Evolutionary conservation across 805 yeast genomes (phyloP).

Genomic region (Saccharomycopsis fodiens): DNA sequence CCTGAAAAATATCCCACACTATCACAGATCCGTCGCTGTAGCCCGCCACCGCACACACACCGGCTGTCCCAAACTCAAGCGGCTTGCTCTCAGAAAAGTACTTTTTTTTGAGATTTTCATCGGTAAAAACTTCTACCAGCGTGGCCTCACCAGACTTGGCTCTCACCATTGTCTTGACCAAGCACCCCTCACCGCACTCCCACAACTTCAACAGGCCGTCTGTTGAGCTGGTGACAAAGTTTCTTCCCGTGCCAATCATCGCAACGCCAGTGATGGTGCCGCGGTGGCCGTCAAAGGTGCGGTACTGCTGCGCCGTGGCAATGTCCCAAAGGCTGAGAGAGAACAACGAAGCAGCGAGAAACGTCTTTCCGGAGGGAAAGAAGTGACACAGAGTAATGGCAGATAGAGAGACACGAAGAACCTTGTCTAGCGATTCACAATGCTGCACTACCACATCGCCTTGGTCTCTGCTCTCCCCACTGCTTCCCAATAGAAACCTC

Average conservation of each 20-base stretch:
- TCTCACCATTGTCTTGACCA: constrained; percentile 35
- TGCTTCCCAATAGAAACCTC: too few relatives aligned
- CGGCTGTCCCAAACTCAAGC: constrained; percentile 44
- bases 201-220: constrained; percentile 56
- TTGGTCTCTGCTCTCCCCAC: too few relatives aligned
- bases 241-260: constrained; percentile 51
- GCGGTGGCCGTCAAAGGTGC: constrained; percentile 46
- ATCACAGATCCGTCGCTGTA: constrained; percentile 31
- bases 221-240: constrained; percentile 45
- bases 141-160: constrained; percentile 28
- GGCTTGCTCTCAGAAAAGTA: constrained; percentile 21
- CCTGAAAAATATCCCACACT: constrained; percentile 32
- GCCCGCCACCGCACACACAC: constrained; percentile 37
- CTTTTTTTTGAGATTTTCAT: background rate
- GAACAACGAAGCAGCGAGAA: constrained; percentile 52
- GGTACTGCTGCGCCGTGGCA: constrained; percentile 37
- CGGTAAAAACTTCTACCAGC: constrained; percentile 25
- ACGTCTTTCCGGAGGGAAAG: constrained; percentile 61
- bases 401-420: too few relatives aligned
- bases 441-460: constrained; percentile 5
- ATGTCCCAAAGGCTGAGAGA: constrained; percentile 56
- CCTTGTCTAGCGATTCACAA: too few relatives aligned
- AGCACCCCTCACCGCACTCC: constrained; percentile 58
- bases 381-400: constrained; percentile 29
- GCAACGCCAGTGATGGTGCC: constrained; percentile 40